Base-by-base conservation (phyloP, 176 grass and related monocot genomes). In the Saccharum spontaneum region DNA sequence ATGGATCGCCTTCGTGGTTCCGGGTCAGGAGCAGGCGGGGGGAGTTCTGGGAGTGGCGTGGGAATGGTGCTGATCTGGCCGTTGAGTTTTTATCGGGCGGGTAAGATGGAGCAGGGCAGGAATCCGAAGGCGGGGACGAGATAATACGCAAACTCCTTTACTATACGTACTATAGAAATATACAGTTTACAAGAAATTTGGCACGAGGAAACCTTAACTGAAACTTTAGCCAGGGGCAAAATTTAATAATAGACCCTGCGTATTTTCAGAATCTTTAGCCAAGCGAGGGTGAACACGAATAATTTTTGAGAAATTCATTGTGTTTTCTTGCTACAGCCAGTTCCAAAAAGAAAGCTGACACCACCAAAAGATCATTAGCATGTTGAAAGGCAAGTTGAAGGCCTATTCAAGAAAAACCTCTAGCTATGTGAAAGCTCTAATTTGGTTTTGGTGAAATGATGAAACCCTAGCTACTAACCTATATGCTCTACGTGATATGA, bases 1-100 rank as follows among this genome's bases (percentile, higher is more conserved):
- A 90, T 87, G 50, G 79, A 78, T 82, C 73, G 36, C 84, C 65
- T 73, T 83, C 5, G 20, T 68, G 37, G 64, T 45, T 38, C 23
- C 2, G 3, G 72, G 39, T 12, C 13, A 39, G 12, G 40, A 39
- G 36, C 36, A 8, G 20, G 34, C 13, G 40, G 50, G 50, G 2
- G 10, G n/a, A 34, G 24, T 45, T 31, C 24, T 40, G 8, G 36
- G 22, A 85, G 61, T n/a, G 3, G 61, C 13, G 61, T 46, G 60
- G 15, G 22, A 62, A 7, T 55, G 49, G 10, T 36, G 49, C 30
- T 61, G 77, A 89, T 89, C 82, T 64, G 31, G 3, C 77, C 87
- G 70, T 81, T 43, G 49, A 67, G 22, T 76, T 36, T 45, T 60
- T 17, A 85, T 85, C 64, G 73, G 7, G 26, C 37, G 83, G 75